Evolutionary conservation across 202 grass and related monocot species (phyloP), one percentile per base, ranked within the genome.

Genomic region (Elaeis oleifera): DNA sequence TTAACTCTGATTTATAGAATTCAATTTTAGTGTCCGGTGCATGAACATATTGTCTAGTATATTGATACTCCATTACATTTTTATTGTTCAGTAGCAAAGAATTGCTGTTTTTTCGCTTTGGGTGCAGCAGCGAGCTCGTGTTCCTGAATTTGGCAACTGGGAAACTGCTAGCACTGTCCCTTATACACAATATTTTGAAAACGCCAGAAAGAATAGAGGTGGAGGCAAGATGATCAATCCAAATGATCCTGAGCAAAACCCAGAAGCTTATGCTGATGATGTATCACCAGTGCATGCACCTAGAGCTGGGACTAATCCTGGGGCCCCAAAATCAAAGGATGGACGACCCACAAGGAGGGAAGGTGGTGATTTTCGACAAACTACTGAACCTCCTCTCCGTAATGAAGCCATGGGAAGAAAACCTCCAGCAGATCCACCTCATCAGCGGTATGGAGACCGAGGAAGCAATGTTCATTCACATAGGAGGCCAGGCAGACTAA

Each of bases 101-200:
- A 44, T 14, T 14, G 11, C 11, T 44, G 36, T 44, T 44, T 9
- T 13, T 44, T 44, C 13, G 20, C 11, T 44, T 44, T 44, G 36
- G 68, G 31, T 85, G 80, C 73, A 86, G 79, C 82, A 83, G 49
- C 50, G 61, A 16, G 57, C 83, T n/a, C 64, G 75, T 60, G 77
- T 91, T 23, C 88, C 88, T 0, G 87, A 79, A 75, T 91, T 91
- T 58, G 88, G 88, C 76, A 87, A 91, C 77, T 91, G 88, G 88
- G 83, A 84, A 77, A 77, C 74, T 51, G 82, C 64, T 23, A 76
- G 88, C 71, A 78, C 87, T 23, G 70, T 86, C 18, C 88, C 88
- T n/a, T 91, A 91, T 83, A 91, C 88, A 13, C 8, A 79, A 78
- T 91, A 67, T 73, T 91, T 91, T 66, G 74, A 91, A 22, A 91